phyloP scores from a whole-genome alignment of 805 yeast species.

The Lipomyces sp. region DNA sequence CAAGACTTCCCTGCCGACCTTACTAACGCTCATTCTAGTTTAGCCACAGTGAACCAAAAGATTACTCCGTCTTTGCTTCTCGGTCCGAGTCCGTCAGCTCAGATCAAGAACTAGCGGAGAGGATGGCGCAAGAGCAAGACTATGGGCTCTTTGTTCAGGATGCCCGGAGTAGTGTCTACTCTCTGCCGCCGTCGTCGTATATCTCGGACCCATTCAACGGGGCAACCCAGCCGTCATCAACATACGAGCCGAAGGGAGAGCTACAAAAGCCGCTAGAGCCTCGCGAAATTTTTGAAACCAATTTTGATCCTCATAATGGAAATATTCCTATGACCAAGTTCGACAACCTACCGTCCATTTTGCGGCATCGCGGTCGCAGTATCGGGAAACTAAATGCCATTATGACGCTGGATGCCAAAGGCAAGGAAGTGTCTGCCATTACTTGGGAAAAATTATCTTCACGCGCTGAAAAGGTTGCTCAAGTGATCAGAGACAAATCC shows the following conservation, averaged over 20 bases:
- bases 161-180: background rate
- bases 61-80: background rate
- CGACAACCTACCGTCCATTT: conserved; percentile 65
- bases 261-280: conserved; percentile 65
- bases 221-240: conserved; percentile 9
- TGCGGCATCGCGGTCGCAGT: conserved; percentile 67
- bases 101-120: background rate
- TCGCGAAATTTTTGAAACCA: conserved; percentile 43
- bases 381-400: conserved; percentile 70
- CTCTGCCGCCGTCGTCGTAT: background rate
- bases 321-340: conserved; percentile 36
- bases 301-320: conserved; percentile 41
- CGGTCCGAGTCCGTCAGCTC: conserved; percentile 5
- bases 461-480: conserved; percentile 84
- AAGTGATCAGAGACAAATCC: conserved; percentile 68
- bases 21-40: background rate
- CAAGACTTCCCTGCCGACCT: background rate
- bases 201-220: background rate
- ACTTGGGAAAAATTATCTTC: conserved; percentile 87
- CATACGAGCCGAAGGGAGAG: conserved; percentile 3
- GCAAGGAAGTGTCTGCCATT: conserved; percentile 71
- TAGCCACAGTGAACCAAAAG: background rate
- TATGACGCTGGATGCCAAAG: conserved; percentile 66
- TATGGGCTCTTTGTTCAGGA: background rate
- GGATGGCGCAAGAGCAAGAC: background rate